Conservation (phyloP, 176 grass and related monocot species). For the Eragrostis curvula region DNA sequence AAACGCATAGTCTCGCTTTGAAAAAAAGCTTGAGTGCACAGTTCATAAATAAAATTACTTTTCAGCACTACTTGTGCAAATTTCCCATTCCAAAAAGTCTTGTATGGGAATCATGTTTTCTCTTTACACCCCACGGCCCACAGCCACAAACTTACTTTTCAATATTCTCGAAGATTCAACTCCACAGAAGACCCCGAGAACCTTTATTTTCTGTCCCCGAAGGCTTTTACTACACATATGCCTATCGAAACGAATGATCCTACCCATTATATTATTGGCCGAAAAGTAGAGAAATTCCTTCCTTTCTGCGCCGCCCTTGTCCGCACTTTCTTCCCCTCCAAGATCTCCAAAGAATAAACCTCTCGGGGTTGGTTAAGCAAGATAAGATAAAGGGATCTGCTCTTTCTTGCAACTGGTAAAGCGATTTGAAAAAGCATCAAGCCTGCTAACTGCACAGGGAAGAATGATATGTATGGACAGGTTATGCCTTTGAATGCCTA, state of each 20-base stretch:
- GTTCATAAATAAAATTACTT: not conserved
- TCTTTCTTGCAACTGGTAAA: not conserved
- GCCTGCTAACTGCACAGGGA: no score
- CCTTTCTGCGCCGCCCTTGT: slow-evolving; percentile 27
- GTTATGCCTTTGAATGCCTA: not conserved
- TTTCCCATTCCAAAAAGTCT: not conserved
- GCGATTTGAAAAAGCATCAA: not conserved
- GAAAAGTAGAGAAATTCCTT: slow-evolving; percentile 43
- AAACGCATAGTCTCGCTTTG: not conserved
- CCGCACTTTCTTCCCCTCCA: slow-evolving; percentile 49
- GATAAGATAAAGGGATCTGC: not conserved
- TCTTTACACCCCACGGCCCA: not conserved
- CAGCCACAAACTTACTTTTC: slow-evolving; percentile 21
- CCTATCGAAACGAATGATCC: slow-evolving; percentile 53
- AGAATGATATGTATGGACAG: not conserved
- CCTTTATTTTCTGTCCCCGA: slow-evolving; percentile 17
- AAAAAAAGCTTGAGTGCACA: not conserved
- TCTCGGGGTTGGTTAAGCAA: not conserved
- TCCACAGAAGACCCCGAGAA: slow-evolving; percentile 28
- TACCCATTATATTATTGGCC: slow-evolving; percentile 34
- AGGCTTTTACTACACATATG: slow-evolving; percentile 27
- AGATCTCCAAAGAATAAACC: slow-evolving; percentile 54
- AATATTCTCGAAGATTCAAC: slow-evolving; percentile 40
- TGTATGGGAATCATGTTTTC: not conserved
- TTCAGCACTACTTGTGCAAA: not conserved